Percentiles rank a stretch among this genome's conserved stretches.
phyloP scores from a whole-genome alignment of 257 asterid species.

The Plectranthus barbatus region DNA sequence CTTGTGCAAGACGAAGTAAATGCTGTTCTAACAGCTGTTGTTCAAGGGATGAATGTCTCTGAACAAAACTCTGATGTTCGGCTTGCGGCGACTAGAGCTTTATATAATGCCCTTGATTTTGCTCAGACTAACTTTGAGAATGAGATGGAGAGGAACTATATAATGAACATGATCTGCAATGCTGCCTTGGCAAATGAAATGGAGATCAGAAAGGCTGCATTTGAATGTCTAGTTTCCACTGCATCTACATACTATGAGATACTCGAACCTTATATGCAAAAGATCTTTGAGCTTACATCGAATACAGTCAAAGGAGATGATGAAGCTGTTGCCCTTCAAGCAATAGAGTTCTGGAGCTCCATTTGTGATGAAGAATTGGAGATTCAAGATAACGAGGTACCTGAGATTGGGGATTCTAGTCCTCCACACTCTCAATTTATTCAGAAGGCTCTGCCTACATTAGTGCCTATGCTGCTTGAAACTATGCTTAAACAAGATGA shows the following conservation, averaged over 20 bases:
- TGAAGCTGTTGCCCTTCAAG: conserved; percentile 83
- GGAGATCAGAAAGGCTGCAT: conserved; percentile 75
- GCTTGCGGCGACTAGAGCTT: conserved; percentile 72
- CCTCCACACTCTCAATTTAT: conserved; percentile 57
- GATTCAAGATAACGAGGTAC: conserved; percentile 55
- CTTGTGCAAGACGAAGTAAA: conserved; percentile 78
- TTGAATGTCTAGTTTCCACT: conserved; percentile 78
- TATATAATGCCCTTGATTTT: conserved; percentile 84
- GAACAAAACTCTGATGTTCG: conserved; percentile 60
- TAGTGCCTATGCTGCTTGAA: conserved; percentile 79
- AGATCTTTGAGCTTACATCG: conserved; percentile 65
- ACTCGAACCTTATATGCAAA: conserved; percentile 73
- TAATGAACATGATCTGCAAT: conserved; percentile 76
- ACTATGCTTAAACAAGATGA: conserved; percentile 82
- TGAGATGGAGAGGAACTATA: conserved; percentile 76
- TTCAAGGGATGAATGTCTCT: conserved; percentile 68
- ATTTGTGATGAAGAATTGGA: conserved; percentile 84
- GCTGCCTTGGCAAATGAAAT: conserved; percentile 64
- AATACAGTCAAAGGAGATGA: conserved; percentile 76
- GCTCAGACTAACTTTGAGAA: conserved; percentile 81
- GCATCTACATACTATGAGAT: conserved; percentile 71
- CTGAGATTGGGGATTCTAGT: conserved; percentile 47
- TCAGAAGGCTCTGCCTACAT: conserved; percentile 58
- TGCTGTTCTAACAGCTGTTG: conserved; percentile 73
- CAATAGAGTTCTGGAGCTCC: conserved; percentile 87